A percentile compares a stretch with the other conserved stretches of the same genome.
These are phyloP conservation scores for Syzygium malaccense DNA, from an alignment of 441 rosid species.

Conservation along the genomic window DNA sequence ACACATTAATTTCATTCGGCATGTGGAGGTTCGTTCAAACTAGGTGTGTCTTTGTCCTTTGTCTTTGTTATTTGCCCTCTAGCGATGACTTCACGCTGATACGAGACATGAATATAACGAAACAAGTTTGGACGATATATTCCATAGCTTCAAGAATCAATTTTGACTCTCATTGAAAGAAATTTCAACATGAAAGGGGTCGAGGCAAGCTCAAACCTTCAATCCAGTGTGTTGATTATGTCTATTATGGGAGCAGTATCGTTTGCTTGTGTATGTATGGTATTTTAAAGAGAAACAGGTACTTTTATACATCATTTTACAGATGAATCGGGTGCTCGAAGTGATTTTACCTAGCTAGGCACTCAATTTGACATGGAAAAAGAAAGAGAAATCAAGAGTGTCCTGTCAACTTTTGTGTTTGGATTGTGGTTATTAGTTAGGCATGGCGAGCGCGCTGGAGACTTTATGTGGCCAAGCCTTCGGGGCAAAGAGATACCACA, in stretches of 20 bases:
- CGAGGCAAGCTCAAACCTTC: neutral
- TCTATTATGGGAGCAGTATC: neutral
- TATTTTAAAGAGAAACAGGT: neutral
- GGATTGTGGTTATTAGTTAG: neutral
- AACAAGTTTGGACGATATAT: neutral
- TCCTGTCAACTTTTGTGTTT: neutral
- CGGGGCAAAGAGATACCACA: neutral
- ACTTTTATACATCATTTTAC: neutral
- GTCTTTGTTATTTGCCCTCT: neutral
- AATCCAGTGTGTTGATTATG: neutral
- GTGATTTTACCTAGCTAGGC: neutral
- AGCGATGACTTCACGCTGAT: neutral
- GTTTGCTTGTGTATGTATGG: neutral
- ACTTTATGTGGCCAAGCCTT: neutral
- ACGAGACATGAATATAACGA: neutral
- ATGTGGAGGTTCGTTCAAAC: too few species aligned
- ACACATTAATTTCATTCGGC: too few species aligned
- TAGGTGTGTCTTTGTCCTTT: too few species aligned
- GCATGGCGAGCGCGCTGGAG: neutral
- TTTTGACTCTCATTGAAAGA: neutral
- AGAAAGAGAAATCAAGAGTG: neutral
- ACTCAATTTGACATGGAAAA: neutral
- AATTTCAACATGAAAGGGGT: neutral
- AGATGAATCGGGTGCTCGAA: neutral
- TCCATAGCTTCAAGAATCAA: neutral